These are phyloP conservation scores for Rhodotorula sp. DNA, from an alignment of 1,284 basidiomycete genomes.

Conservation along the genomic window DNA sequence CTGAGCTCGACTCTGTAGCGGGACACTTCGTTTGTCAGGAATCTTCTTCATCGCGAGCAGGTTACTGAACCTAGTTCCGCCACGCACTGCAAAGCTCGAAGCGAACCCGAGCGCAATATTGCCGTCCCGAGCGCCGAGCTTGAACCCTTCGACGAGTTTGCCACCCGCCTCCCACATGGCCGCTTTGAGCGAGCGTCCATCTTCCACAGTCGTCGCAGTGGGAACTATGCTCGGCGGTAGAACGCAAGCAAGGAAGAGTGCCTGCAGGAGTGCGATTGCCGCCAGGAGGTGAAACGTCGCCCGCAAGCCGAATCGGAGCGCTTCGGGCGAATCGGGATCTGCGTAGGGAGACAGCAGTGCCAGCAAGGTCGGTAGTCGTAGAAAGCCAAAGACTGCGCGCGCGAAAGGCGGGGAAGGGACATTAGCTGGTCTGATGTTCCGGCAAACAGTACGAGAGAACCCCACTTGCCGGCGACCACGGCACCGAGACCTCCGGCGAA, in stretches of 20 bases:
- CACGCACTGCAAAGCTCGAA: conserved; percentile 36
- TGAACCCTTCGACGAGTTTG: conserved; percentile 28
- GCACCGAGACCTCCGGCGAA: conserved; percentile 38
- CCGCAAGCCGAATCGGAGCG: conserved; percentile 18
- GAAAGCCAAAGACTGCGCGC: conserved; percentile 36
- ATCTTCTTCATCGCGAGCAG: neutral
- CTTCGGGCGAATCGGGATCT: conserved; percentile 12
- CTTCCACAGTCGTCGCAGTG: neutral
- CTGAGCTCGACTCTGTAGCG: conserved; percentile 20
- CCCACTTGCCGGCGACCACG: conserved; percentile 27
- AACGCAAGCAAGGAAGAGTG: neutral
- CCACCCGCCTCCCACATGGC: neutral
- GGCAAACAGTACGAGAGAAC: no score
- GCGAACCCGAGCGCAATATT: conserved; percentile 28
- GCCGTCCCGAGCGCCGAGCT: conserved; percentile 15
- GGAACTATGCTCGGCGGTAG: neutral
- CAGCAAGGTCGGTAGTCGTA: conserved; percentile 32
- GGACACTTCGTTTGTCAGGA: neutral
- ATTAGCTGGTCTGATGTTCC: no score
- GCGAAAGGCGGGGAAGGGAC: neutral
- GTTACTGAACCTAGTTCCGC: no score
- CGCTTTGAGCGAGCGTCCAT: neutral
- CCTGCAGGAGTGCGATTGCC: neutral
- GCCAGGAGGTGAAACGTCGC: conserved; percentile 13
- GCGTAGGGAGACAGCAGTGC: neutral